Evolutionary conservation across 306 rosid genomes (phyloP), one percentile per base, ranked within the genome.

Genomic region (Potentilla sterilis): DNA sequence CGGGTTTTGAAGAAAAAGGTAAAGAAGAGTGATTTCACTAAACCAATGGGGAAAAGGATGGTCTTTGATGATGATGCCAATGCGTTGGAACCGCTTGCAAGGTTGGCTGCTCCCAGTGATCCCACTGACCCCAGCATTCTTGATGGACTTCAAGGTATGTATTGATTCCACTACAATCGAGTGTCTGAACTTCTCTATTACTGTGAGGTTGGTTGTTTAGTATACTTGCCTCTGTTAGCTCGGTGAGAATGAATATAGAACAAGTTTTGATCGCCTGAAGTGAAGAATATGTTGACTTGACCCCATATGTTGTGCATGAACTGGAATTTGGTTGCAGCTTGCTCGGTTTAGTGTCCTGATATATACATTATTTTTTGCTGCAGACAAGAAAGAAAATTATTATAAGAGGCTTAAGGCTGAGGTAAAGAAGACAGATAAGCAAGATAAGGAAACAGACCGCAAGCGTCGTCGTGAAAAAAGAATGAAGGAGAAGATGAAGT

Each of bases 61-160:
- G 90, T 90, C 55, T 92, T 90, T 78, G 99, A 95, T 14, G 99
- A 95, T 24, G 96, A 95, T 24, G 96, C 97, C 71, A 85, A 92
- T 82, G 75, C 89, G 57, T 84, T 92, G 70, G 85, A 90, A 28
- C 98, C 97, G 2, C 84, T 94, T 63, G 97, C 95, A 3, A 85
- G 84, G 86, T 69, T 92, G 52, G 96, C 98, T 41, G 90, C 85
- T 72, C 16, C 65, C 73, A 63, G 28, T 28, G 28, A 28, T 28
- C 28, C 28, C 28, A 28, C 69, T 68, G 90, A 80, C 58, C 15
- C 87, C 9, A 40, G 79, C 69, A 32, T 73, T 67, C 84, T 87
- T 69, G 98, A 95, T 82, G 85, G 61, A 59, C 64, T 73, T 58
- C 68, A 86, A 77, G 96, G 98, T 90, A 82, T 75, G 68, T 48